These are phyloP conservation scores for Iberis pinnata DNA, from an alignment of 345 rosid species.

Conservation along the genomic window DNA sequence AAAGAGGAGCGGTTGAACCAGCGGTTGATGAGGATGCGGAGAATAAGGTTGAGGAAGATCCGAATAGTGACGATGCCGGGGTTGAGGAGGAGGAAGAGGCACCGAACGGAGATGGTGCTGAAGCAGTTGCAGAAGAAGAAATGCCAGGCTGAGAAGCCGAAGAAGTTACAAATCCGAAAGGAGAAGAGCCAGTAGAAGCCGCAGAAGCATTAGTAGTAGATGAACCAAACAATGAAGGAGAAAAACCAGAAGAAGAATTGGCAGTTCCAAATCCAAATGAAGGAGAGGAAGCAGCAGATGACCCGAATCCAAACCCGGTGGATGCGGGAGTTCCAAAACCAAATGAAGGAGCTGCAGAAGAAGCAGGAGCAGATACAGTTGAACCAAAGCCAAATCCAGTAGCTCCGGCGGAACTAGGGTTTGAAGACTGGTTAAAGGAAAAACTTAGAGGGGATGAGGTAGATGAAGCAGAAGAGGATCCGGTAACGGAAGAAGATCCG, in stretches of 20 bases:
- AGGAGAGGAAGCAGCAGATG: conserved; percentile 20
- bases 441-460: conserved; percentile 32
- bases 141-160: conserved; percentile 16
- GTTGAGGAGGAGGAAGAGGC: conserved; percentile 26
- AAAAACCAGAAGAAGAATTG: conserved; percentile 24
- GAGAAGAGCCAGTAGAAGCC: conserved; percentile 18
- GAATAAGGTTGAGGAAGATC: conserved; percentile 27
- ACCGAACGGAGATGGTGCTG: conserved; percentile 21
- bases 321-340: conserved; percentile 33
- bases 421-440: conserved; percentile 30
- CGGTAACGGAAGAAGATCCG: conserved; percentile 36
- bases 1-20: conserved; percentile 28
- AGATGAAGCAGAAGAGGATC: conserved; percentile 35
- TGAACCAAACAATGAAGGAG: conserved; percentile 23
- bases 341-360: conserved; percentile 28
- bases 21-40: conserved; percentile 12
- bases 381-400: conserved; percentile 30
- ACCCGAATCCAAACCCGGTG: conserved; percentile 24
- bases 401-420: conserved; percentile 28
- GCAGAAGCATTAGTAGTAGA: conserved; percentile 21
- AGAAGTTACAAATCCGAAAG: conserved; percentile 26
- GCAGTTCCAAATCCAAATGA: conserved; percentile 22
- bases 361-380: conserved; percentile 22
- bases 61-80: conserved; percentile 20
- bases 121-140: conserved; percentile 13